Evolutionary conservation across 139 green algal genomes (phyloP).

Genomic region (Picochlorum sp.): DNA sequence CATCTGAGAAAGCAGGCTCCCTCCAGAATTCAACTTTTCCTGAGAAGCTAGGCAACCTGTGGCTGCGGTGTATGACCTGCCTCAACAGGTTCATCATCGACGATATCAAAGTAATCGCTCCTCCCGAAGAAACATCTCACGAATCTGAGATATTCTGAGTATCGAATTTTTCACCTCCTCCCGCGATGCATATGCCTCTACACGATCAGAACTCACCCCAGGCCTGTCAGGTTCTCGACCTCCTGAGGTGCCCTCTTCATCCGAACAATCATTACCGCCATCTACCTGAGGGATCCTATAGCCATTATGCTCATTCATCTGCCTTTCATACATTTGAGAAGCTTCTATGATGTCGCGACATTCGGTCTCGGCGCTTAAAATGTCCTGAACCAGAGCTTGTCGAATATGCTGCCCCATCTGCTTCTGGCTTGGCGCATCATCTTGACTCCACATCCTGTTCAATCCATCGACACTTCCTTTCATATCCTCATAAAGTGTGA

Average conservation of each 20-base stretch:
- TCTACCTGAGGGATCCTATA: slow-evolving; percentile 23
- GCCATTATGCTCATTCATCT: not conserved
- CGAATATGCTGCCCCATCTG: not conserved
- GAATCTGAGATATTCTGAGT: no score
- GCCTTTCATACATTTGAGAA: not conserved
- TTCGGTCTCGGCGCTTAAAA: slow-evolving; percentile 2
- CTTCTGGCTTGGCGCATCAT: not conserved
- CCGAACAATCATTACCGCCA: slow-evolving; percentile 16
- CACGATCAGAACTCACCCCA: no score
- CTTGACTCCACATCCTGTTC: not conserved
- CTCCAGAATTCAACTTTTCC: not conserved
- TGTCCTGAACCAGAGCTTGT: not conserved
- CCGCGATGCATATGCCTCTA: no score
- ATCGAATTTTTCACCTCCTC: not conserved
- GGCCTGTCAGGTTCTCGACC: no score
- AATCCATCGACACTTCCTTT: no score
- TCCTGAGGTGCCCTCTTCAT: not conserved
- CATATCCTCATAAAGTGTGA: no score
- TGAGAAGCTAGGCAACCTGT: not conserved
- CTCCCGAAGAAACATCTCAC: no score
- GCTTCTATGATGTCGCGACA: slow-evolving; percentile 23
- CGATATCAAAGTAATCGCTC: not conserved
- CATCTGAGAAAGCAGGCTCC: slow-evolving; percentile 5
- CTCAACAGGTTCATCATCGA: not conserved
- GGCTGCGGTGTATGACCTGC: not conserved